Percentiles rank a stretch among this genome's conserved stretches.
These are phyloP conservation scores for Clavispora fructus DNA, from an alignment of 805 yeast species.

Conservation along the genomic window DNA sequence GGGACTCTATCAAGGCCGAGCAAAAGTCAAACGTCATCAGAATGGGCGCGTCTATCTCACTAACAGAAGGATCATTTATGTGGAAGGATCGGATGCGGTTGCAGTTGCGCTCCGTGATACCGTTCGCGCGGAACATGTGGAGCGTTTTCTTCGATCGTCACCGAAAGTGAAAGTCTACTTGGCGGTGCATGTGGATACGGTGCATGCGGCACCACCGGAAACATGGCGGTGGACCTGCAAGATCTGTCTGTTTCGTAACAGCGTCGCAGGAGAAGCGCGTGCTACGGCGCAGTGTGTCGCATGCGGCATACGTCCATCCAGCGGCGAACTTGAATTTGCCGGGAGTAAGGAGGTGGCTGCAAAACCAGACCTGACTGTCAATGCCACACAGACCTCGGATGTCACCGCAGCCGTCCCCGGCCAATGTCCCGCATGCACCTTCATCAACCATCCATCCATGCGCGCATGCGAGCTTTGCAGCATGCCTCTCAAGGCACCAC, in stretches of 20 bases:
- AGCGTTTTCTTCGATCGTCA: slow-evolving; percentile 67
- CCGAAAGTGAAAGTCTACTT: slow-evolving; percentile 58
- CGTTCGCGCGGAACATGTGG: slow-evolving; percentile 31
- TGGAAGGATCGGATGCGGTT: slow-evolving; percentile 52
- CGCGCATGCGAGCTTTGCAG: slow-evolving; percentile 87
- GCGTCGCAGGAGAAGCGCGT: slow-evolving; percentile 6
- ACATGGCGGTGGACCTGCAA: slow-evolving; percentile 66
- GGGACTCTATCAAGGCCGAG: slow-evolving; percentile 77
- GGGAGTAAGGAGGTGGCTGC: not conserved
- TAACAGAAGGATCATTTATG: slow-evolving; percentile 63
- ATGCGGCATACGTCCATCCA: slow-evolving; percentile 31
- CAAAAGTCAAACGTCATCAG: slow-evolving; percentile 59
- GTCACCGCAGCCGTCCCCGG: slow-evolving; percentile 12
- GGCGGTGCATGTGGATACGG: not conserved
- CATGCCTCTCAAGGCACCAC: slow-evolving; percentile 19
- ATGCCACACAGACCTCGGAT: not conserved
- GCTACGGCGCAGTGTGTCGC: slow-evolving; percentile 29
- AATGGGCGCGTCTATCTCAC: slow-evolving; percentile 79
- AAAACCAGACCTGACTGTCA: not conserved
- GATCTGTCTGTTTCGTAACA: slow-evolving; percentile 76
- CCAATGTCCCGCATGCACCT: slow-evolving; percentile 62
- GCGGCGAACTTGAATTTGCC: slow-evolving; percentile 6
- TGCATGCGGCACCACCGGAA: slow-evolving; percentile 12
- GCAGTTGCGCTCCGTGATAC: slow-evolving; percentile 43
- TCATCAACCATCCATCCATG: slow-evolving; percentile 76